Base-by-base conservation (phyloP, 2,329 filamentous ascomycete species). In the Aspergillus ochraceus region DNA sequence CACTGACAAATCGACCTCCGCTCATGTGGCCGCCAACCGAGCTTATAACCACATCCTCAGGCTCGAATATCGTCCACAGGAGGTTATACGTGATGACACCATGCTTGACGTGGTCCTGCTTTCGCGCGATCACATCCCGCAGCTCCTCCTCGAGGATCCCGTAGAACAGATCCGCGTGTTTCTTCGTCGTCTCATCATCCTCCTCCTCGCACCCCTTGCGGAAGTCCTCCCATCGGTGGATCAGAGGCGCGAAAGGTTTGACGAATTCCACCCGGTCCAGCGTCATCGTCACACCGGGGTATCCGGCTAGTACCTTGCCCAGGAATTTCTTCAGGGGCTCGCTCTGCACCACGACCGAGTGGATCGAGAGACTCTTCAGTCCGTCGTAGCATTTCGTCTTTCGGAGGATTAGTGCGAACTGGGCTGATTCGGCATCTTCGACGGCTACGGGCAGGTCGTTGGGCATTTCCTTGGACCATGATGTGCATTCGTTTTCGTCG, bases 301-400 rank as follows among this genome's bases (percentile, higher is more conserved):
- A 89, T 9, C 79, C 83, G 1, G 79, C 73, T 22, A 89, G 77
- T 8, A 88, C 79, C 11, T 81, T 77, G 10, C 76, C 76, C 0
- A 90, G 77, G 4, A 84, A 79, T 2, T 78, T 76, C 72, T 87
- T 88, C 49, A 90, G 74, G 56, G 81, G 77, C 1, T 86, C 84
- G 20, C 83, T 87, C 71, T 90, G 87, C 6, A 90, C 75, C 49
- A 88, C 80, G 59, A 90, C 83, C 51, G 84, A 87, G 66, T 89
- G 80, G 24, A 88, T 80, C 56, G 83, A 76, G 32, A 88, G 81
- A 50, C 83, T 84, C 70, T 87, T 88, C 58, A 83, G 81, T 29
- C 84, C 83, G 68, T 88, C 83, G 51, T 80, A 81, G 65, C 81
- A 81, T 72, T 83, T 85, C 57, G 80, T 77, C 68, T 88, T 84